Evolutionary conservation across 2,329 filamentous ascomycete species (phyloP), one percentile per base, ranked within the genome.

Genomic region (Penicillium digitatum): DNA sequence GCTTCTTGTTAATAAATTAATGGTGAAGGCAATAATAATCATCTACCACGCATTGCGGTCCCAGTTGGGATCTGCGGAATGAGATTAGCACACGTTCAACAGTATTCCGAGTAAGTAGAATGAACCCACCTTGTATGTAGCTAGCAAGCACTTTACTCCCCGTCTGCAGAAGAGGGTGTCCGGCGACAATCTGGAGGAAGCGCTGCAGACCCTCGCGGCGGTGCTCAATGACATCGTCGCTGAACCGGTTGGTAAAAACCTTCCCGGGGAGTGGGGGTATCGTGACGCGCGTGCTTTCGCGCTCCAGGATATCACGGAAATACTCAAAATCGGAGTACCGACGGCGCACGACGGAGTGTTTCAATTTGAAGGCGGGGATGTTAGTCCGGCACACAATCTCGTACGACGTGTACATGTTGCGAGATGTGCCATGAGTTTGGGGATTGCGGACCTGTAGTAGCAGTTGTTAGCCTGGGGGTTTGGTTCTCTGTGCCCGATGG

Each of bases 241-340:
- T 95, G 79, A 99, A 99, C 44, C 94, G 86, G 75, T 97, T 97
- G 48, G 93, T 96, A 67, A 97, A 96, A 53, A 99, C 94, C 77
- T 97, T 99, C 48, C 94, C 94, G 0, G 94, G 94, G 61, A 99
- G 79, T 5, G 94, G 93, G 0, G 94, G 94, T 69, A 99, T 99
- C 22, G 91, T 96, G 55, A 99, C 94, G 62, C 93, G 85, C 55
- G 92, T 92, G 66, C 85, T 89, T 78, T 99, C 94, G 65, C 94
- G 87, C 83, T 99, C 94, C 57, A 99, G 84, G 61, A 97, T 95
- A 75, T 99, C 94, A 71, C 94, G 89, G 76, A 99, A 99, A 78
- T 96, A 93, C 78, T 99, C 94, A 74, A 99, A 99, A 76, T 99
- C 94, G 54, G 88, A 94, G 80, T 99, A 99, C 49, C 94, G 90